A percentile compares a stretch with the other conserved stretches of the same genome.
phyloP scores from a whole-genome alignment of 495 filamentous ascomycete species.

The Talaromyces liani region DNA sequence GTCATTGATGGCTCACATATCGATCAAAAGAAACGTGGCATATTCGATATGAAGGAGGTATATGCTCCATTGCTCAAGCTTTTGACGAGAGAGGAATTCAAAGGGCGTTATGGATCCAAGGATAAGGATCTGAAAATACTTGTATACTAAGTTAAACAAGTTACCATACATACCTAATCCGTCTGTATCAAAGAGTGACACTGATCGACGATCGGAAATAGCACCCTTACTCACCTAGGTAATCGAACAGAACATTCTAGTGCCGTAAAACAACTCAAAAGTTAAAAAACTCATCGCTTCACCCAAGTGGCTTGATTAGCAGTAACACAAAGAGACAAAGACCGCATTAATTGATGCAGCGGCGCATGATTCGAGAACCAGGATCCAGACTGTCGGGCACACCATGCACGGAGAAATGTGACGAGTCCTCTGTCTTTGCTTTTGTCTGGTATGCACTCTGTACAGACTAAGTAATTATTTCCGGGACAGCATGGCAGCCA shows the following conservation, averaged over 20 bases:
- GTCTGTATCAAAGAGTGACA: background rate
- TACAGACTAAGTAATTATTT: background rate
- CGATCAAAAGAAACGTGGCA: constrained; percentile 83
- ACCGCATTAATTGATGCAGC: background rate
- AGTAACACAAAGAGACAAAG: background rate
- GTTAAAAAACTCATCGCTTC: background rate
- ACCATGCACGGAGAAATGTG: background rate
- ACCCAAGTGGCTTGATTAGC: background rate
- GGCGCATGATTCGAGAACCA: background rate
- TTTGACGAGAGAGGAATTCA: constrained; percentile 59
- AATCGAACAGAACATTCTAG: background rate
- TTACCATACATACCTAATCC: too few relatives aligned
- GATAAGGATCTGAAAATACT: constrained; percentile 31
- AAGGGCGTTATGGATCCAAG: constrained; percentile 51
- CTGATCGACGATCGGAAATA: background rate
- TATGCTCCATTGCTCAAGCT: constrained; percentile 66
- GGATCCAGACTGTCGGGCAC: background rate
- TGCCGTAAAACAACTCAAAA: background rate
- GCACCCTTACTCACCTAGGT: background rate
- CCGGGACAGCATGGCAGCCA: background rate
- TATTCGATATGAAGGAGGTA: constrained; percentile 90
- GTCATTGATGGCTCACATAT: constrained; percentile 85
- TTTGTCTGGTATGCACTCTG: too few relatives aligned
- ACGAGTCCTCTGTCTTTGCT: background rate
- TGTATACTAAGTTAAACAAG: constrained; percentile 28